phyloP scores from a whole-genome alignment of 2,329 filamentous ascomycete species.

The Helminthosporium solani region DNA sequence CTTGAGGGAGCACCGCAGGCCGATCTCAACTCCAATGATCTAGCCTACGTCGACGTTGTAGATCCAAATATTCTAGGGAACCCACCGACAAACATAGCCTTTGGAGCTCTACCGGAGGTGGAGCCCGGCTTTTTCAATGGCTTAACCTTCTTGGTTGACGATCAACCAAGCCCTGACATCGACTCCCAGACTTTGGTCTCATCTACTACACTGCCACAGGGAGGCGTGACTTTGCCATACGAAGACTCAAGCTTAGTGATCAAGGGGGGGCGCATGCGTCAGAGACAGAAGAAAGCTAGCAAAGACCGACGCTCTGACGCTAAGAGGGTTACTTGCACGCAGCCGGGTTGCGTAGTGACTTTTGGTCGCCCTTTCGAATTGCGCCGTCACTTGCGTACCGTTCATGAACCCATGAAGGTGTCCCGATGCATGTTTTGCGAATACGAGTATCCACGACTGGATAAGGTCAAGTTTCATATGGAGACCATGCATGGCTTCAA shows the following conservation, averaged over 20 bases:
- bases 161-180: not conserved
- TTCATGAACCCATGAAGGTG: not conserved
- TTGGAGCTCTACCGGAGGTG: not conserved
- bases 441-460: constrained; percentile 5
- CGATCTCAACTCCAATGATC: not conserved
- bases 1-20: too few relatives aligned
- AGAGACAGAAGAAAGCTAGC: not conserved
- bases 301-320: not conserved
- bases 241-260: not conserved
- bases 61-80: not conserved
- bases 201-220: not conserved
- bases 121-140: not conserved
- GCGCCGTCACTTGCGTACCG: constrained; percentile 5
- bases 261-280: not conserved
- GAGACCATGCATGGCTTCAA: constrained; percentile 5
- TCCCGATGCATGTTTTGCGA: constrained; percentile 6
- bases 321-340: not conserved
- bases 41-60: not conserved
- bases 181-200: not conserved
- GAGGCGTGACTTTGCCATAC: not conserved
- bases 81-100: not conserved
- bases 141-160: not conserved
- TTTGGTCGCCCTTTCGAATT: constrained; percentile 7
- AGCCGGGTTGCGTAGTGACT: constrained; percentile 1
- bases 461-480: constrained; percentile 9